Conservation (phyloP, 495 filamentous ascomycete species). For the Bacidia gigantensis region DNA sequence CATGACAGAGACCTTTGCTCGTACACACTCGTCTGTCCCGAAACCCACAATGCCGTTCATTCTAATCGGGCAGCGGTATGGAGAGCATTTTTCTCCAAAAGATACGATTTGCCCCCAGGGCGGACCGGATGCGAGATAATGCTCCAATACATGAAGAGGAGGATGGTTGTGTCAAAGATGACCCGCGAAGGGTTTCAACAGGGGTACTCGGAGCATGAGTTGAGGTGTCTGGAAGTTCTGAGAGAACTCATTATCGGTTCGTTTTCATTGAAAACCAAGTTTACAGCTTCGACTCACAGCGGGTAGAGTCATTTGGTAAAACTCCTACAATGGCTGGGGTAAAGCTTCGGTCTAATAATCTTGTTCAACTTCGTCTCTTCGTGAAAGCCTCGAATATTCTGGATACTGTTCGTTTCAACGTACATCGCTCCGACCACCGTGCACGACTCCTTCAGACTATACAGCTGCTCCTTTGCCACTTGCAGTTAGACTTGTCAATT, state of each 20-base stretch:
- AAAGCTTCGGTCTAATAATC: conserved; percentile 9
- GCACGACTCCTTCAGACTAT: conserved; percentile 9
- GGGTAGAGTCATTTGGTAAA: conserved; percentile 9
- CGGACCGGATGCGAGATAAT: conserved; percentile 19
- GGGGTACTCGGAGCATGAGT: conserved; percentile 1
- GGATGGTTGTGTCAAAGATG: not conserved
- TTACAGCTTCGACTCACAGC: not conserved
- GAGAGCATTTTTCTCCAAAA: conserved; percentile 22
- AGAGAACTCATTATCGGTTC: conserved; percentile 17
- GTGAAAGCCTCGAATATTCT: conserved; percentile 10
- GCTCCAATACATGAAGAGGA: conserved; percentile 17
- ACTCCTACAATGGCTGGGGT: not conserved
- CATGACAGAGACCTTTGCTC: conserved; percentile 23
- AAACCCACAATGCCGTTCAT: conserved; percentile 12
- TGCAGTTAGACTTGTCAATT: conserved; percentile 8
- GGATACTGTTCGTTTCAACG: not conserved
- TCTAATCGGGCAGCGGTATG: conserved; percentile 21
- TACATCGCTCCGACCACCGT: not conserved
- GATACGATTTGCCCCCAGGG: conserved; percentile 24
- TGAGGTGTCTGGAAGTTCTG: conserved; percentile 11
- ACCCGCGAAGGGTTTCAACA: not conserved
- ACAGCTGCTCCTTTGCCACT: conserved; percentile 11
- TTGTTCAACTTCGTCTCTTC: conserved; percentile 10
- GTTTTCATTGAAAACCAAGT: not conserved
- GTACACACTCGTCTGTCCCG: conserved; percentile 22